These are phyloP conservation scores for Arctium minus DNA, from an alignment of 129 eudicot genomes.

Conservation along the genomic window DNA sequence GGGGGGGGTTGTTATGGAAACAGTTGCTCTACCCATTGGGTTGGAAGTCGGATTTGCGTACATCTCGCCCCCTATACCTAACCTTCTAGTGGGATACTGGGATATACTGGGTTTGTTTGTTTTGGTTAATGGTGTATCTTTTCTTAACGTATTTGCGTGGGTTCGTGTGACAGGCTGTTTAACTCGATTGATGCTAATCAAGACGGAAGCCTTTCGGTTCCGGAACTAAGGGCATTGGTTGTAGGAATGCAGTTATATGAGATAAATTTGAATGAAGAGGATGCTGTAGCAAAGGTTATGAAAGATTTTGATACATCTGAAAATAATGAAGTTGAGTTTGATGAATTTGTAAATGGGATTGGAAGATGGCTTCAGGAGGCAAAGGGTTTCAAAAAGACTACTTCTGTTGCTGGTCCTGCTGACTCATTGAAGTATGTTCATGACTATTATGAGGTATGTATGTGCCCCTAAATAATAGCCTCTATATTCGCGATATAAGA, in stretches of 20 bases:
- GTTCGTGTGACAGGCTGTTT: constrained; percentile 50
- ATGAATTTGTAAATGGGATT: constrained; percentile 58
- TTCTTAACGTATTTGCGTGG: not conserved
- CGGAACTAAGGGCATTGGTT: constrained; percentile 66
- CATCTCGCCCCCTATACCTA: too few relatives aligned
- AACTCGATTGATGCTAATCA: constrained; percentile 47
- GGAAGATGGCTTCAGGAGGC: constrained; percentile 73
- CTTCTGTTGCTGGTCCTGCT: constrained; percentile 42
- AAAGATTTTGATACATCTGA: constrained; percentile 59
- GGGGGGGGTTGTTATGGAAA: not conserved
- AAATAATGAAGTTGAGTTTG: constrained; percentile 34
- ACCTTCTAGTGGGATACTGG: not conserved
- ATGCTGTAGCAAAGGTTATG: constrained; percentile 57
- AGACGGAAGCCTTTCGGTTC: constrained; percentile 47
- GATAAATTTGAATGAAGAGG: constrained; percentile 53
- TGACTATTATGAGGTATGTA: constrained; percentile 56
- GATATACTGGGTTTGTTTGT: not conserved
- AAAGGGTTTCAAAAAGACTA: constrained; percentile 31
- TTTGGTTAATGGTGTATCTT: not conserved
- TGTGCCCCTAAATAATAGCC: not conserved
- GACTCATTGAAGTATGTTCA: constrained; percentile 52
- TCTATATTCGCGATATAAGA: too few relatives aligned
- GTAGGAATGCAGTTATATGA: constrained; percentile 68
- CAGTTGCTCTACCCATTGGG: not conserved
- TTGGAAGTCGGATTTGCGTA: too few relatives aligned